These are phyloP conservation scores for Annona cherimola DNA, from an alignment of 164 flowering plant genomes.

Conservation along the genomic window DNA sequence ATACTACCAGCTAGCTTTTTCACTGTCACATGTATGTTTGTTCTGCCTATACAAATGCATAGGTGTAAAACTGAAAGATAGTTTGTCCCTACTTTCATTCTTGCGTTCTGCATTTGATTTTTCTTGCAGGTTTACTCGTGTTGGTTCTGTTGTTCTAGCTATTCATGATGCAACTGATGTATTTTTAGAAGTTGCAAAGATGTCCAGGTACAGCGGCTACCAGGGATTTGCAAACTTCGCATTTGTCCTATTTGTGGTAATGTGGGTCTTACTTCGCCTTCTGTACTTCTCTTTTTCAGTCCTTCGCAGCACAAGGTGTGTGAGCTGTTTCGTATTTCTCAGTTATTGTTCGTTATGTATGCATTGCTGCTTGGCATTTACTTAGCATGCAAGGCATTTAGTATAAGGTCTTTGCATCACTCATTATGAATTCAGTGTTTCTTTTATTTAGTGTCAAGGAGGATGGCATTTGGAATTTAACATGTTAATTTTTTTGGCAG, in stretches of 20 bases:
- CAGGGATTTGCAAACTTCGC: constrained; percentile 65
- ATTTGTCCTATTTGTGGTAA: constrained; percentile 66
- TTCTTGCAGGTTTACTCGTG: constrained; percentile 77
- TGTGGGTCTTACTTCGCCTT: constrained; percentile 84
- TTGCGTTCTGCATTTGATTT: not conserved
- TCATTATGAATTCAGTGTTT: too few relatives aligned
- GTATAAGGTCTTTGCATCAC: too few relatives aligned
- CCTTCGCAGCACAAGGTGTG: constrained; percentile 84
- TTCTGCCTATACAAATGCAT: not conserved
- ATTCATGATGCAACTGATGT: constrained; percentile 97
- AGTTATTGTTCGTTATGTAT: not conserved
- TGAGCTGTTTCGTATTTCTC: constrained; percentile 1
- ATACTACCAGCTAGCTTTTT: not conserved
- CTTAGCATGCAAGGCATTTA: too few relatives aligned
- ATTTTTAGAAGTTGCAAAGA: constrained; percentile 85
- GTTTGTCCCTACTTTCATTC: not conserved
- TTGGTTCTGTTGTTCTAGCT: constrained; percentile 87
- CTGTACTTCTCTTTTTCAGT: constrained; percentile 86
- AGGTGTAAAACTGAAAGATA: too few relatives aligned
- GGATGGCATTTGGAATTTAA: not conserved
- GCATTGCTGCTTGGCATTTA: not conserved
- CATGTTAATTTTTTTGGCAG: constrained; percentile 33
- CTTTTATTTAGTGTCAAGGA: too few relatives aligned
- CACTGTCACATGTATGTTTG: not conserved
- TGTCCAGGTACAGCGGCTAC: constrained; percentile 84